Conservation (phyloP, 169 alveolate genomes). For the Babesia divergens region DNA sequence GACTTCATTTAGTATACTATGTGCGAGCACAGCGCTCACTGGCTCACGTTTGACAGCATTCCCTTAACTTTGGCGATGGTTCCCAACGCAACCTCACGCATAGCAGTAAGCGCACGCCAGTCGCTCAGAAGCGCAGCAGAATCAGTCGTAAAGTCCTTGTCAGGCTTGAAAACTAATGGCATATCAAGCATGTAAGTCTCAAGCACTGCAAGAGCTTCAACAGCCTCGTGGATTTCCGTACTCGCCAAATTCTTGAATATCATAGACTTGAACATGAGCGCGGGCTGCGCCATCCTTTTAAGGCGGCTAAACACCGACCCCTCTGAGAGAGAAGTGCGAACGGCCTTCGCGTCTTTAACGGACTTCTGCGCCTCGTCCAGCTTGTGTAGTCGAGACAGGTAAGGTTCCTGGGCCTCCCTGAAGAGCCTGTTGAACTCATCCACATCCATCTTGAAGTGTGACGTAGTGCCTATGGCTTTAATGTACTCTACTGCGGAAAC, state of each 20-base stretch:
- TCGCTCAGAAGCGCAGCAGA: constrained; percentile 48
- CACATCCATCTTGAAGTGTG: constrained; percentile 38
- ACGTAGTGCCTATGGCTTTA: constrained; percentile 32
- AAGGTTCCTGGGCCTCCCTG: constrained; percentile 23
- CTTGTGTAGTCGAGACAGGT: constrained; percentile 26
- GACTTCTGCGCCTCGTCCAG: constrained; percentile 1
- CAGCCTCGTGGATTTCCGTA: constrained; percentile 32
- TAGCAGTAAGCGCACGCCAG: constrained; percentile 61
- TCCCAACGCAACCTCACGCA: constrained; percentile 31
- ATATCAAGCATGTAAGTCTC: constrained; percentile 44
- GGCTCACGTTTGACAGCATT: constrained; percentile 9
- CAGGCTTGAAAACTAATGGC: constrained; percentile 35
- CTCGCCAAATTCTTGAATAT: constrained; percentile 22
- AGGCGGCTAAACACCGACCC: constrained; percentile 22
- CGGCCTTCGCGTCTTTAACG: not conserved
- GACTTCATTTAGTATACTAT: not conserved
- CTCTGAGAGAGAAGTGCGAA: not conserved
- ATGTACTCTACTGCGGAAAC: constrained; percentile 80
- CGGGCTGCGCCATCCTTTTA: constrained; percentile 44
- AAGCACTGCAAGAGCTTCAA: constrained; percentile 39
- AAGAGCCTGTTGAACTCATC: constrained; percentile 43
- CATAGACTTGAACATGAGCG: constrained; percentile 28
- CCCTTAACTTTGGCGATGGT: constrained; percentile 37
- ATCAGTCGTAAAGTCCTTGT: constrained; percentile 10
- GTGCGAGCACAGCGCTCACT: not conserved